These are phyloP conservation scores for Sporisorium iseilematis-ciliati DNA, from an alignment of 1,284 basidiomycete genomes.

Conservation along the genomic window DNA sequence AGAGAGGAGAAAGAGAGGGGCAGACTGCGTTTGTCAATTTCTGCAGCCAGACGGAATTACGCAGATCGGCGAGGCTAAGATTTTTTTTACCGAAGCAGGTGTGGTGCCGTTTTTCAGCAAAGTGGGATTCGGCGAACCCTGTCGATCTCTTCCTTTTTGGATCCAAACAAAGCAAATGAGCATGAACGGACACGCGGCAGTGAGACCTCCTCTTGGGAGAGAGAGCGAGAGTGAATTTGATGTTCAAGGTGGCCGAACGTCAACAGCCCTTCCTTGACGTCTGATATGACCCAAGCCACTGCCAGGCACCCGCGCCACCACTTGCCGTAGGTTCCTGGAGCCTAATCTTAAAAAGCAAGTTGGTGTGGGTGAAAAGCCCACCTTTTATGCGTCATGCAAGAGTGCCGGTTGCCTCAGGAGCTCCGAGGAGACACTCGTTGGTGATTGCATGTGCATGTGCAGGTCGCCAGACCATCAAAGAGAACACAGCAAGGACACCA, in stretches of 20 bases:
- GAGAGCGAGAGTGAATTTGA: neutral
- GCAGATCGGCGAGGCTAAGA: slow-evolving; percentile 24
- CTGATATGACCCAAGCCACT: no score
- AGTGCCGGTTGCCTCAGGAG: neutral
- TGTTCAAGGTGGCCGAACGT: neutral
- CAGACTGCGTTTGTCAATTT: neutral
- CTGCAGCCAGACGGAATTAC: neutral
- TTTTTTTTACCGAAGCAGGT: slow-evolving; percentile 6
- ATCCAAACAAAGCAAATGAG: neutral
- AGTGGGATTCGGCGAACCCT: slow-evolving; percentile 11
- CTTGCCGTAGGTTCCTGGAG: no score
- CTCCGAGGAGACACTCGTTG: neutral
- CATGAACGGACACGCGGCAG: neutral
- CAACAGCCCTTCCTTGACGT: no score
- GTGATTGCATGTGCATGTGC: neutral
- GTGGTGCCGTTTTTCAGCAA: neutral
- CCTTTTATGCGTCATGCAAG: neutral
- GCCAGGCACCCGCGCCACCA: no score
- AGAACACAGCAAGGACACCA: neutral
- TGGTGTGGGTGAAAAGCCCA: neutral
- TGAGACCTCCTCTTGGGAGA: no score
- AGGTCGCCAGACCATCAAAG: slow-evolving; percentile 2
- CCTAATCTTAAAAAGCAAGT: no score
- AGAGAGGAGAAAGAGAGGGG: neutral
- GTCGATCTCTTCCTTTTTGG: slow-evolving; percentile 12